Base-by-base conservation (phyloP, 352 stramenopile genomes). In the Pythium phragmitis region DNA sequence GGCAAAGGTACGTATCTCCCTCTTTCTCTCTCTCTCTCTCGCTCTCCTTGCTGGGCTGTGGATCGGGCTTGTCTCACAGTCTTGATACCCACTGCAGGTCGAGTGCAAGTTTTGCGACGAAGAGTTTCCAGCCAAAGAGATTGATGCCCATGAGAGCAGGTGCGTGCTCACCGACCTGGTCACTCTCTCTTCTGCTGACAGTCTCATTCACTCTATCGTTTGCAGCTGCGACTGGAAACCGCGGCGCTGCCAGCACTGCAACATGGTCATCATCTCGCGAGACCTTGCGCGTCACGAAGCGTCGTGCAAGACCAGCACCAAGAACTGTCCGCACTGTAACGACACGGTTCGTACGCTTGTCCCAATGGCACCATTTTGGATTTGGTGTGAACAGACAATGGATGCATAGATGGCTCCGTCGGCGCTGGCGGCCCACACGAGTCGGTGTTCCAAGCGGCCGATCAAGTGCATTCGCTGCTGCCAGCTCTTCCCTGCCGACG, bases 31-130 rank as follows among this genome's bases (percentile, higher is more conserved):
- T n/a, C 4, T 46, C 41, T 7, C 41, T 7, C 34, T 39, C 34
- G 2, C 34, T 39, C n/a, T 26, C 6, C 26, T 8, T 21, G 17
- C 7, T 14, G 46, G 46, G 26, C 26, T 3, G 26, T 5, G 26
- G 26, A 5, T 30, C 26, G 26, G 26, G 26, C 26, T 30, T 30
- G 3, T 30, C 26, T 30, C 26, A 30, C 26, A 30, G 26, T 30
- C 26, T 30, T 5, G 26, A 30, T 30, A 30, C 1, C 3, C 17
- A n/a, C 26, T 52, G 19, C 37, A 89, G 74, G 52, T 73, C 4
- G 80, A 91, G 52, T 94, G 85, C 69, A 91, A 90, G 42, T 92
- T 92, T 48, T 94, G 85, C 48, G 82, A 94, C 39, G 81, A 94
- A 58, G 80, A 88, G 51, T 87, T 91, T 30, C 42, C 75, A 0